These are phyloP conservation scores for Phanerochaete carnosa DNA, from an alignment of 768 basidiomycete genomes.

Conservation along the genomic window DNA sequence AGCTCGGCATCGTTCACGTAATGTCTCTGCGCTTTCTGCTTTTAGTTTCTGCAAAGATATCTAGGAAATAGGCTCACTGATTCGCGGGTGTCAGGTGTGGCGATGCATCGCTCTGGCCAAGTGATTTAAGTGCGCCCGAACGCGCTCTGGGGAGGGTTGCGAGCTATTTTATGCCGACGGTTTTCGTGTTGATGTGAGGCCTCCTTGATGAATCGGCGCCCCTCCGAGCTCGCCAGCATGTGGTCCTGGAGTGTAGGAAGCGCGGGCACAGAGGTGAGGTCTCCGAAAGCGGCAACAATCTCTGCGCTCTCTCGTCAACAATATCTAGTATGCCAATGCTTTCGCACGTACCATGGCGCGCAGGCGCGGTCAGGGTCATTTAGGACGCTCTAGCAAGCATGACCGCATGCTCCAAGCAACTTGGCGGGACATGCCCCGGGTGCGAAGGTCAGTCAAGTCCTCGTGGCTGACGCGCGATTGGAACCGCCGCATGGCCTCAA, in stretches of 20 bases:
- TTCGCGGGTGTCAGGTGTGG: slow-evolving; percentile 92
- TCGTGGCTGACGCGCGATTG: too few relatives aligned
- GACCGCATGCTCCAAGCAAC: slow-evolving; percentile 78
- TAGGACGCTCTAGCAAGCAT: slow-evolving; percentile 84
- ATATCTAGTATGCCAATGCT: not conserved
- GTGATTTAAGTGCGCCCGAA: slow-evolving; percentile 84
- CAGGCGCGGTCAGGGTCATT: slow-evolving; percentile 76
- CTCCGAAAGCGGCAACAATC: slow-evolving; percentile 92
- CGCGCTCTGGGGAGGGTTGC: slow-evolving; percentile 70
- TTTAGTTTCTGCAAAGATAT: not conserved
- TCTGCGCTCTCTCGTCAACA: slow-evolving; percentile 44
- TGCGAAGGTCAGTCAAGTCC: slow-evolving; percentile 49
- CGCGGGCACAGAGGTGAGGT: slow-evolving; percentile 82
- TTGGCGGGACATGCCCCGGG: slow-evolving; percentile 79
- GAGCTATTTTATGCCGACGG: slow-evolving; percentile 69
- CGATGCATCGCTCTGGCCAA: slow-evolving; percentile 85
- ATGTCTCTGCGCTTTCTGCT: slow-evolving; percentile 58
- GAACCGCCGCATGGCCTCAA: too few relatives aligned
- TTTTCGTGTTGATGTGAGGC: slow-evolving; percentile 77
- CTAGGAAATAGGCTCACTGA: slow-evolving; percentile 51
- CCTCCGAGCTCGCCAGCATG: slow-evolving; percentile 80
- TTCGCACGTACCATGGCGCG: slow-evolving; percentile 68
- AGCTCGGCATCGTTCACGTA: slow-evolving; percentile 94
- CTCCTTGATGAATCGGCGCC: slow-evolving; percentile 79
- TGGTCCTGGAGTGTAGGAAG: slow-evolving; percentile 71